Evolutionary conservation across 1,139 yeast species (phyloP).

Genomic region (Debaryomyces nepalensis): DNA sequence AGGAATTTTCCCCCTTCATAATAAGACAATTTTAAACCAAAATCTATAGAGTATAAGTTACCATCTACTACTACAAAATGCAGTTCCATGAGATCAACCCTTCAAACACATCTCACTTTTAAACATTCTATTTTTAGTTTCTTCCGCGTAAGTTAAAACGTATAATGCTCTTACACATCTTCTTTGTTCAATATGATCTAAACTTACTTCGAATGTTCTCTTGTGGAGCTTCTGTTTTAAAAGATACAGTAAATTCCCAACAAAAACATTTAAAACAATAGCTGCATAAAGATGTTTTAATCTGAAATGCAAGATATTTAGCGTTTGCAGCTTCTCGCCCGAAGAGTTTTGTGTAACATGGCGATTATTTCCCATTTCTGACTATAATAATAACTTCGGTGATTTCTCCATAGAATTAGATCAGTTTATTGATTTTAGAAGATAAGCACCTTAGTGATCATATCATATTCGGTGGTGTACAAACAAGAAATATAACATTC

Average conservation of each 20-base stretch:
- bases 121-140: too few species aligned
- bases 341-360: conserved; percentile 8
- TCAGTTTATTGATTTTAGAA: neutral
- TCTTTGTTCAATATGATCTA: too few species aligned
- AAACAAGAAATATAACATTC: conserved; percentile 1
- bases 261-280: neutral
- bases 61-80: too few species aligned
- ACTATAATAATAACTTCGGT: conserved; percentile 4
- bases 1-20: too few species aligned
- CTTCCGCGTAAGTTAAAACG: too few species aligned
- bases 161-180: too few species aligned
- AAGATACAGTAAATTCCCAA: neutral
- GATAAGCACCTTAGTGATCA: neutral
- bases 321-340: conserved; percentile 4
- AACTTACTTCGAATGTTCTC: too few species aligned
- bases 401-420: conserved; percentile 7
- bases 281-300: conserved; percentile 6
- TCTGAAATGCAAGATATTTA: conserved; percentile 2
- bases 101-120: too few species aligned
- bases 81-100: too few species aligned
- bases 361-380: conserved; percentile 8
- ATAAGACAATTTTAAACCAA: too few species aligned
- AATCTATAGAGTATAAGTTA: too few species aligned
- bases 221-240: neutral
- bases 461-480: neutral